Base-by-base conservation (phyloP, 1,284 basidiomycete genomes). In the Trichosporon sp. region DNA sequence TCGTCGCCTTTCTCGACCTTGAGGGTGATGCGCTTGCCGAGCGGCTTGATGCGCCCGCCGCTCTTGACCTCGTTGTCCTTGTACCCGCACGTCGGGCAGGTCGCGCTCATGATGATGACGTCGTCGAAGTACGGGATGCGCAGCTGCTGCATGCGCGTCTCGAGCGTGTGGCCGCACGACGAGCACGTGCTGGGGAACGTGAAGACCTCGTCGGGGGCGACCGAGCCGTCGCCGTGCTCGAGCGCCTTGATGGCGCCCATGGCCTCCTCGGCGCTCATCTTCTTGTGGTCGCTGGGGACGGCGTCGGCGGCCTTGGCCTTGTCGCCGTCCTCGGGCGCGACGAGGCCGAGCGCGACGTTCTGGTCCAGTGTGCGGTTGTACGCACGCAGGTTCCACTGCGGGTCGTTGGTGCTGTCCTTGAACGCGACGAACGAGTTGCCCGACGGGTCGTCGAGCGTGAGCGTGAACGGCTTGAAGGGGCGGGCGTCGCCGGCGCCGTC, bases 111-210 rank as follows among this genome's bases (percentile, higher is more conserved):
- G 84, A 99, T 95, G 72, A 99, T 86, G 70, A 96, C 91, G 78
- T 99, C 95, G 92, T 99, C 93, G 87, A 99, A 99, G 84, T 99
- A 96, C 0, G 97, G 97, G 74, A 99, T 98, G 77, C 90, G 90
- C 76, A 99, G 91, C 79, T 92, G 93, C 87, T 99, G 96, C 93
- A 99, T 98, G 75, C 90, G 85, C 0, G 96, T 99, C 78, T 93
- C 88, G 25, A 94, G 86, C 8, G 88, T 86, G 71, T 91, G 90
- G 2, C 91, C 90, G 83, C 97, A 99, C 72, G 91, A 92, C 9
- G 92, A 92, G 82, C 97, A 99, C 2, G 88, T 86, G 0, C 93
- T 92, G 0, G 90, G 91, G 86, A 99, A 99, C 15, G 89, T 88
- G 80, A 89, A 93, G 12, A 99, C 88, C 81, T 99, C 96, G 72